Percentiles rank a stretch among this genome's conserved stretches.
phyloP scores from a whole-genome alignment of 441 rosid species.

The Biscutella laevigata region DNA sequence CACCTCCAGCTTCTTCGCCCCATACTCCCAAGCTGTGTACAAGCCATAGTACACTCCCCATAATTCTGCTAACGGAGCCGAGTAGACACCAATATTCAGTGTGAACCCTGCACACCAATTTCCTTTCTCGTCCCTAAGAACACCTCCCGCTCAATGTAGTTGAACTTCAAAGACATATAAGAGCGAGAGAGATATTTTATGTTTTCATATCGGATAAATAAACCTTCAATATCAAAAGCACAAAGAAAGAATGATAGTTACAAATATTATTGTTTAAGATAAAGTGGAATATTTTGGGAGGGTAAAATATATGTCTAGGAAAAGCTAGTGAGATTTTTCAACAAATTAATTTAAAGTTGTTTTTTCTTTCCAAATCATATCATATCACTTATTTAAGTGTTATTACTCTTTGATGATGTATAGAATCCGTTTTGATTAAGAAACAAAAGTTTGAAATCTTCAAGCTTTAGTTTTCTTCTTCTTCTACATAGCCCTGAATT shows the following conservation, averaged over 20 bases:
- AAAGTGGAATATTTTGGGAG: neutral
- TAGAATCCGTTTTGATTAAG: neutral
- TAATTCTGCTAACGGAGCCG: too few species aligned
- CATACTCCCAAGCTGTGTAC: too few species aligned
- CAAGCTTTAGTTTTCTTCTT: neutral
- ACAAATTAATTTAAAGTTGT: neutral
- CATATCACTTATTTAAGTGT: neutral
- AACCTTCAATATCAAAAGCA: neutral
- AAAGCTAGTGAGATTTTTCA: neutral
- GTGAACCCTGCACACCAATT: too few species aligned
- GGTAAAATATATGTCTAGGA: neutral
- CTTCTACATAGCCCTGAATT: neutral
- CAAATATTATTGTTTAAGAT: neutral
- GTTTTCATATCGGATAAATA: neutral
- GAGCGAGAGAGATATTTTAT: neutral
- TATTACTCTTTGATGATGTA: too few species aligned
- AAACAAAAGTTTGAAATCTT: constrained; percentile 9
- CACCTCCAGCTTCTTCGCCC: too few species aligned
- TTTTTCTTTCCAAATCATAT: neutral
- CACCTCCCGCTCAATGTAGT: too few species aligned
- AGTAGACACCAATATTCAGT: too few species aligned
- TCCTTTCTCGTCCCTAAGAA: too few species aligned
- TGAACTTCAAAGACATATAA: too few species aligned
- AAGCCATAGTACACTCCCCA: too few species aligned
- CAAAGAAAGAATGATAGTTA: neutral